Evolutionary conservation across 768 basidiomycete genomes (phyloP), one percentile per base, ranked within the genome.

Genomic region (Pulveroboletus sp.): DNA sequence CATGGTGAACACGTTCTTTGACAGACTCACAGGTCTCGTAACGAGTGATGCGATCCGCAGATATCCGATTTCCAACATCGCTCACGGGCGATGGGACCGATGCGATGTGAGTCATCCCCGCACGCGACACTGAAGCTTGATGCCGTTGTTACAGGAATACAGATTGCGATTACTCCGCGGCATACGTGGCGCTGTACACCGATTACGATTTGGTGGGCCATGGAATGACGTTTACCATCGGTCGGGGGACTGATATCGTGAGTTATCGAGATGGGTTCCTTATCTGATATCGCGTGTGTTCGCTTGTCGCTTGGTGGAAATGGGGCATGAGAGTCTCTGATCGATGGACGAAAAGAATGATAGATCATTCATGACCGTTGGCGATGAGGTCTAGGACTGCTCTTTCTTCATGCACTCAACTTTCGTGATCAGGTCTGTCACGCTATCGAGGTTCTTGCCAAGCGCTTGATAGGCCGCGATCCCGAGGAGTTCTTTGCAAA

Each of bases 131-230:
- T 14, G 34, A 50, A 43, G 39, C 21, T 17, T 27, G 51, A 48
- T 12, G 37, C 20, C 27, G 5, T 6, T 7, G 20, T 31, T 21
- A 32, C 51, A 89, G 87, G 91, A 93, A 94, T 69, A 87, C 86
- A 11, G 89, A 91, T 49, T 94, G 91, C 69, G 94, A 95, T 69
- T 94, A 94, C 69, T 94, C 90, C 7, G 88, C 92, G 2, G 94
- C 94, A 1, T 94, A 94, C 64, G 78, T 94, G 35, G 79, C 80
- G 11, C 71, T 97, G 41, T 69, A 78, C 49, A 94, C 87, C 2
- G 56, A 64, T 32, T 70, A 81, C 23, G 75, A 79, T 49, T 80
- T 92, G 40, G 76, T 82, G 38, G 90, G 91, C 13, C 82, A 91
- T 62, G 90, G 88, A 40, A 87, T 91, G 90, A 91, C 90, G 14